Evolutionary conservation across 2,329 filamentous ascomycete genomes (phyloP).

Genomic region (Pseudogymnoascus sp.): DNA sequence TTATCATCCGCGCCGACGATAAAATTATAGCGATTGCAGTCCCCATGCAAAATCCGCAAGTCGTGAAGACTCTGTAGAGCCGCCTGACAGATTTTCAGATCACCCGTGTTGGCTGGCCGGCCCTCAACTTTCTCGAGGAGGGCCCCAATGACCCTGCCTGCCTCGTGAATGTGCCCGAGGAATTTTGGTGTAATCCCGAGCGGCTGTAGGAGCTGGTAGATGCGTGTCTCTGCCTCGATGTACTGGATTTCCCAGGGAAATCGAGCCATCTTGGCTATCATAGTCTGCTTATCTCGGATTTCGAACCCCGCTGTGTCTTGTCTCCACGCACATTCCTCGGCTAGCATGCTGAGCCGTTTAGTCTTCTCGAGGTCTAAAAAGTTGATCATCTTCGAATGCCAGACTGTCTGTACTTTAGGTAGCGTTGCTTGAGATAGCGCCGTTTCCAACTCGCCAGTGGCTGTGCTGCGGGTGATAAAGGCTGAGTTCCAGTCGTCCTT

Average conservation of each 20-base stretch:
- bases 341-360: background rate
- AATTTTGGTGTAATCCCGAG: slow-evolving; percentile 27
- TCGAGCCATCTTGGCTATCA: slow-evolving; percentile 17
- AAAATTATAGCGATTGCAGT: slow-evolving; percentile 34
- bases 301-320: background rate
- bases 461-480: background rate
- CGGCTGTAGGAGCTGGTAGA: slow-evolving; percentile 9
- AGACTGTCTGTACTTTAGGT: background rate
- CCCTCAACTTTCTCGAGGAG: slow-evolving; percentile 30
- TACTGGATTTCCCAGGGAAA: slow-evolving; percentile 20
- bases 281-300: background rate
- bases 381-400: background rate
- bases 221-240: slow-evolving; percentile 17
- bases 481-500: background rate
- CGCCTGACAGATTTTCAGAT: slow-evolving; percentile 24
- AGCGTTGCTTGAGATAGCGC: background rate
- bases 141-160: slow-evolving; percentile 30
- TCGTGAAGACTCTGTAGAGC: slow-evolving; percentile 24
- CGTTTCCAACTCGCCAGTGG: background rate
- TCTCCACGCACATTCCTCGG: background rate
- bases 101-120: slow-evolving; percentile 21
- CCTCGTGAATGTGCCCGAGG: slow-evolving; percentile 30
- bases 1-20: slow-evolving; percentile 22
- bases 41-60: slow-evolving; percentile 29
- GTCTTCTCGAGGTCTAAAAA: background rate